phyloP scores from a whole-genome alignment of 2,329 filamentous ascomycete genomes.

The Dactylella cylindrospora region DNA sequence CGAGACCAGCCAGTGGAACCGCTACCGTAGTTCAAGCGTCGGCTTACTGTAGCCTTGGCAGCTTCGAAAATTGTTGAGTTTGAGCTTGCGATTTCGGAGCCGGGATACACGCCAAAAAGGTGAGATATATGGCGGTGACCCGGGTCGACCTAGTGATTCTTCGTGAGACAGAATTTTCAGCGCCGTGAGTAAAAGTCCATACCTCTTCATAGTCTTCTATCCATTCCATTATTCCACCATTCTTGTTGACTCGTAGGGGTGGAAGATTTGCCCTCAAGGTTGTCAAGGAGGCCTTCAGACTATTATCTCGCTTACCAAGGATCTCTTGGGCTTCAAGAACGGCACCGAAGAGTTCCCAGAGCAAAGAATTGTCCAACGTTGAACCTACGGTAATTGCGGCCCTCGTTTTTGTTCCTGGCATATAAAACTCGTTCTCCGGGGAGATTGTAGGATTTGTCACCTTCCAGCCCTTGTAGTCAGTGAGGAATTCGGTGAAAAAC shows the following conservation, averaged over 20 bases:
- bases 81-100: conserved; percentile 52
- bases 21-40: conserved; percentile 52
- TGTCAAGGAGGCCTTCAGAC: conserved; percentile 19
- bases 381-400: conserved; percentile 54
- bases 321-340: conserved; percentile 45
- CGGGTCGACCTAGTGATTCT: conserved; percentile 50
- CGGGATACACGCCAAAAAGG: conserved; percentile 57
- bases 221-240: conserved; percentile 51
- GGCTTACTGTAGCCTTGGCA: conserved; percentile 49
- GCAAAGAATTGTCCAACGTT: conserved; percentile 56
- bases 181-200: background rate
- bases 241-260: conserved; percentile 47
- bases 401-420: conserved; percentile 39
- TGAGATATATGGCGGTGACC: conserved; percentile 59
- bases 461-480: conserved; percentile 50
- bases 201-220: conserved; percentile 51
- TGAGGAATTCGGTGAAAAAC: conserved; percentile 53
- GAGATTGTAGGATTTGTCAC: conserved; percentile 54
- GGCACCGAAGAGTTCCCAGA: conserved; percentile 52
- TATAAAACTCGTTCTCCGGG: conserved; percentile 51
- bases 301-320: conserved; percentile 45
- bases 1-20: conserved; percentile 59
- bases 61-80: conserved; percentile 46
- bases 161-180: too few species aligned
- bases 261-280: conserved; percentile 37